phyloP scores from a whole-genome alignment of 306 rosid genomes.

The Prunus persica region Prunus_persica_NCBIv2 NC_034014.1:10444501-10445000 shows the following conservation, averaged over 20 bases:
- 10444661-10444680: background rate
- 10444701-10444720: constrained; percentile 87
- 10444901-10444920: background rate
- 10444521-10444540: background rate
- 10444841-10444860: background rate
- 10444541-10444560: background rate
- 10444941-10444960: background rate
- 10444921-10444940: background rate
- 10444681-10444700: constrained; percentile 72
- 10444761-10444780: constrained; percentile 80
- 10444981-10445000: background rate
- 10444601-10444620: background rate
- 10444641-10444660: background rate
- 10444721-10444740: constrained; percentile 77
- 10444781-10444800: constrained; percentile 83
- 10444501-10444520: background rate
- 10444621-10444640: background rate
- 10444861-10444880: background rate
- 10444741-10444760: constrained; percentile 68
- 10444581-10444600: background rate
- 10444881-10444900: background rate
- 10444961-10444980: constrained; percentile 1
- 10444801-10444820: constrained; percentile 71
- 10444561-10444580: background rate
- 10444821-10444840: constrained; percentile 15